Base-by-base conservation (phyloP, 2,329 filamentous ascomycete species). In the Colletotrichum tanaceti region DNA sequence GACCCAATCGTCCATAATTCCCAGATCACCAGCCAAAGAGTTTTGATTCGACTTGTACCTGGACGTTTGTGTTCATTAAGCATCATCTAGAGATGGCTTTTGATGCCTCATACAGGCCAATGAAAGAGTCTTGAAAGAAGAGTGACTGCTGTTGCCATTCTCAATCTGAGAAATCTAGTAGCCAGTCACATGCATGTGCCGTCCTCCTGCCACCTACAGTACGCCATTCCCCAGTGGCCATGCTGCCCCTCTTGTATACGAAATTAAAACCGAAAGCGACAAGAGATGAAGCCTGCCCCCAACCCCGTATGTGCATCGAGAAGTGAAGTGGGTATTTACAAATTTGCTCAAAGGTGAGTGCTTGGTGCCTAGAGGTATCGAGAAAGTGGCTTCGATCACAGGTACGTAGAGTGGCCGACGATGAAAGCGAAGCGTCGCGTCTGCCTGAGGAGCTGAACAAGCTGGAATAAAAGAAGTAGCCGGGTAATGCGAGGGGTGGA, bases 241-340 rank as follows among this genome's bases (percentile, higher is more conserved):
- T 60, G 50, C 20, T 39, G 50, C 47, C 43, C 38, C 44, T 53
- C 50, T 32, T 60, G 55, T 60, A 52, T 52, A 61, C 50, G 54
- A 22, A 32, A 47, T 65, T 14, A 57, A 35, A 44, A 60, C 35
- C 22, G 52, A 64, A 44, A 65, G 22, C 22, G 39, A 50, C 32
- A 50, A 38, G 32, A 47, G 38, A 57, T 60, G 41, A 68, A 60
- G 38, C 43, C 35, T 32, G 20, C 35, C 55, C 50, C 50, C 55
- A 39, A 49, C 53, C 43, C 62, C 44, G 39, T 64, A 52, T 52
- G 63, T 60, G 58, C 58, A 57, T 66, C 39, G 35, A 32, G 55
- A 65, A 68, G 55, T 44, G 62, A 66, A 68, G 43, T 35, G 55
- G 62, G 62, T 68, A 68, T 68, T 60, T 65, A 68, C 66, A 68